Conservation (phyloP, 371 early-diverging fungal species). For the Haplosporangium sp. region DNA sequence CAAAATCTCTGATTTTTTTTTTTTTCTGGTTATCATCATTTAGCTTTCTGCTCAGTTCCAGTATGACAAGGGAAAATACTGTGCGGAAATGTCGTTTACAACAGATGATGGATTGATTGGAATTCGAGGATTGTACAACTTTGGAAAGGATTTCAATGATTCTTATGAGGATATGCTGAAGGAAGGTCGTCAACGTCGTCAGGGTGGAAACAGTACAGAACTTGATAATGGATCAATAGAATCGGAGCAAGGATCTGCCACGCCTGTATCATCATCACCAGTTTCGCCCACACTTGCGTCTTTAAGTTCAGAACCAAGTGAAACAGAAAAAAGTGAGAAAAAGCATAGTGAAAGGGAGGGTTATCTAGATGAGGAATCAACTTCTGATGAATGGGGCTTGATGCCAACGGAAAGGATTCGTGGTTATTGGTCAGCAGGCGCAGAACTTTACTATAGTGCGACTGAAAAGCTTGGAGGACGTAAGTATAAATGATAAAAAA, state of each 20-base stretch:
- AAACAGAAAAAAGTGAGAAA: neutral
- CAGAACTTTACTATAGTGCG: slow-evolving; percentile 87
- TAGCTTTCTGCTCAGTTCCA: slow-evolving; percentile 81
- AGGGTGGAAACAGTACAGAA: slow-evolving; percentile 14
- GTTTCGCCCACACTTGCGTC: neutral
- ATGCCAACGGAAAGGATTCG: slow-evolving; percentile 37
- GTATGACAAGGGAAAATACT: slow-evolving; percentile 79
- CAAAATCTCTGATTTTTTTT: neutral
- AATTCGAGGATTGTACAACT: slow-evolving; percentile 78
- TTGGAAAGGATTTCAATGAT: slow-evolving; percentile 63
- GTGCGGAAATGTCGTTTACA: slow-evolving; percentile 80
- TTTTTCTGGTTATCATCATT: neutral
- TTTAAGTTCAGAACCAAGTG: neutral
- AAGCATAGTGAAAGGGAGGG: slow-evolving; percentile 2
- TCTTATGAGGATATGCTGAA: slow-evolving; percentile 35
- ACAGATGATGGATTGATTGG: slow-evolving; percentile 86
- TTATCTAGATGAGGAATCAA: slow-evolving; percentile 20
- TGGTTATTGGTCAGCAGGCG: slow-evolving; percentile 81
- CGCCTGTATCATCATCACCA: neutral
- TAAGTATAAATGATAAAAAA: slow-evolving; percentile 54
- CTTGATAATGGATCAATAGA: slow-evolving; percentile 18
- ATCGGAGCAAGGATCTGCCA: slow-evolving; percentile 15
- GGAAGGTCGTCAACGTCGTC: slow-evolving; percentile 29
- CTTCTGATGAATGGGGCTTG: slow-evolving; percentile 15
- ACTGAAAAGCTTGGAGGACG: slow-evolving; percentile 90